Conservation (phyloP, 179 eudicot species). For the Heliamphora pulchella region DNA sequence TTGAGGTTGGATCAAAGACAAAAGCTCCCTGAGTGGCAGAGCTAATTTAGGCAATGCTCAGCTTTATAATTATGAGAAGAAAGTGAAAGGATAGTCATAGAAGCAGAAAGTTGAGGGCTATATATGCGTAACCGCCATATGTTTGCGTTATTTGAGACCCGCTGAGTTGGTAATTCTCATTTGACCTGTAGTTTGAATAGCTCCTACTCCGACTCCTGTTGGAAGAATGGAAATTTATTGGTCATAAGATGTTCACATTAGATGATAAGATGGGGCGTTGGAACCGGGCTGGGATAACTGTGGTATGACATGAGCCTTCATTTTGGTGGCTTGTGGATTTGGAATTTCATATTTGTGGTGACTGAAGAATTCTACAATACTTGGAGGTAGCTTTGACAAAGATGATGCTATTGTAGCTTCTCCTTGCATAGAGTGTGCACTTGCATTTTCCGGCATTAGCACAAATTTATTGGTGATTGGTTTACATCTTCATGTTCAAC, state of each 20-base stretch:
- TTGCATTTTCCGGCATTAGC: not conserved
- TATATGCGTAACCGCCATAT: not conserved
- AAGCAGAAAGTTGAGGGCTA: not conserved
- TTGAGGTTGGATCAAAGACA: slow-evolving; percentile 42
- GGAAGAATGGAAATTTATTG: not conserved
- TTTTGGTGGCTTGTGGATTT: not conserved
- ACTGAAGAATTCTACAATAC: not conserved
- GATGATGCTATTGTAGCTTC: not conserved
- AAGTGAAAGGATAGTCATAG: not conserved
- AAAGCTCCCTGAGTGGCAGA: slow-evolving; percentile 8
- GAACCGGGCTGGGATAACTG: not conserved
- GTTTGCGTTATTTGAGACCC: not conserved
- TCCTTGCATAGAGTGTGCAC: too few species aligned
- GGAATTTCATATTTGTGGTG: not conserved
- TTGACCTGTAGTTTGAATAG: not conserved
- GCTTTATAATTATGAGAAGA: not conserved
- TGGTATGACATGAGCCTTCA: not conserved
- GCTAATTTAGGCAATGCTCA: not conserved
- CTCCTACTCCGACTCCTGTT: not conserved
- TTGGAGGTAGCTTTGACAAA: not conserved
- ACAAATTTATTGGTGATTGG: not conserved
- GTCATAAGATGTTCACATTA: not conserved
- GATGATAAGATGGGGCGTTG: not conserved
- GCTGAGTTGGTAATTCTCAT: not conserved
- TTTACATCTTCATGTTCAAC: not conserved